Evolutionary conservation across 2,329 filamentous ascomycete species (phyloP).

Genomic region (Drechslerella stenobrocha): DNA sequence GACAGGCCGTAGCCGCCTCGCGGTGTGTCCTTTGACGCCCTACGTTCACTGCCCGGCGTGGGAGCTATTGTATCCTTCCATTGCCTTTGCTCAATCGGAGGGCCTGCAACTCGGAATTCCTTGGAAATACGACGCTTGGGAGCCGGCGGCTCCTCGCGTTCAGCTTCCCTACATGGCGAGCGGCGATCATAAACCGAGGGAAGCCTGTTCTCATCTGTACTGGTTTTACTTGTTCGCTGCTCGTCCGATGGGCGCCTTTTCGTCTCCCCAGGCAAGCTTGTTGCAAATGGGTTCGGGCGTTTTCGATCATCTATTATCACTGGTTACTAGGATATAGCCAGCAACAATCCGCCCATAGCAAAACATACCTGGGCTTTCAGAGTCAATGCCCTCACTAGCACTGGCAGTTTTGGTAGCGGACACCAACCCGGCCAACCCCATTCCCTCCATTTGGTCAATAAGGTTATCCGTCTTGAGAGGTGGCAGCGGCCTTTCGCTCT

Average conservation of each 20-base stretch:
- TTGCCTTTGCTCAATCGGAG: not conserved
- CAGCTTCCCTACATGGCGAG: slow-evolving; percentile 13
- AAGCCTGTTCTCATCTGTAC: slow-evolving; percentile 19
- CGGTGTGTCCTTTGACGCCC: not conserved
- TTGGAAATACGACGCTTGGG: not conserved
- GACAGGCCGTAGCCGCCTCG: not conserved
- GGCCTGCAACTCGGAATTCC: not conserved
- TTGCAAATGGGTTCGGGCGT: not conserved
- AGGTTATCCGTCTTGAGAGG: slow-evolving; percentile 11
- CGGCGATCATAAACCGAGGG: slow-evolving; percentile 17
- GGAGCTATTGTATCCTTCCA: not conserved
- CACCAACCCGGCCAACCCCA: not conserved
- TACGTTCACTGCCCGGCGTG: not conserved
- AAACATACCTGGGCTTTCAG: slow-evolving; percentile 7
- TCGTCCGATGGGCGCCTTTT: not conserved
- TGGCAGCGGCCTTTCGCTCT: not conserved
- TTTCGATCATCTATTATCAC: slow-evolving; percentile 5
- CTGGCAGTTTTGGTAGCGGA: not conserved
- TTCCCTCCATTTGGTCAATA: slow-evolving; percentile 4
- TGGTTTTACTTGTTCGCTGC: slow-evolving; percentile 7
- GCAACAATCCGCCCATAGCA: not conserved
- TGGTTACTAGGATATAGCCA: not conserved
- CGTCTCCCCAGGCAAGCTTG: not conserved
- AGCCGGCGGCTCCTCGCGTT: not conserved
- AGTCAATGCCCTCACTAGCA: not conserved